These are phyloP conservation scores for Metschnikowia colocasiae DNA, from an alignment of 805 yeast species.

Conservation along the genomic window DNA sequence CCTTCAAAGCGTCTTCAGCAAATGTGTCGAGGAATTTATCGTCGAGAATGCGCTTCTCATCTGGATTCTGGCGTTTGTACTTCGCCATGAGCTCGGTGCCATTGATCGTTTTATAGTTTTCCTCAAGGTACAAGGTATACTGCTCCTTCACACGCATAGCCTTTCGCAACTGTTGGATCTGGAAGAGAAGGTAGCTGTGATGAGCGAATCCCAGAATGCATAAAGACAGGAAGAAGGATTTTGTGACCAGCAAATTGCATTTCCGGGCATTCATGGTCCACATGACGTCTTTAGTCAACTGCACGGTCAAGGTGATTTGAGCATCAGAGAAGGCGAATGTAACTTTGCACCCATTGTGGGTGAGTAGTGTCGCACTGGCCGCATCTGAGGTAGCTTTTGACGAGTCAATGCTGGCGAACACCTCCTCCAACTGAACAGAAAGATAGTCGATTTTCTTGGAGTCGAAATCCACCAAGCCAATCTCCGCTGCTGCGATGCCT, in stretches of 20 bases:
- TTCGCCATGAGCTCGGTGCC: constrained; percentile 33
- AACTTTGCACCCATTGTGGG: constrained; percentile 1
- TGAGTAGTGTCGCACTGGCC: background rate
- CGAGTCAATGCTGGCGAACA: background rate
- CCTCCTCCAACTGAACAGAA: constrained; percentile 12
- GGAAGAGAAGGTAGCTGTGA: constrained; percentile 19
- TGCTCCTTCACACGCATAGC: constrained; percentile 27
- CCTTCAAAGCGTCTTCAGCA: background rate
- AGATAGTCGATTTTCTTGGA: constrained; percentile 16
- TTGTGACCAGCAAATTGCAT: constrained; percentile 7
- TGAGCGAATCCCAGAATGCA: constrained; percentile 22
- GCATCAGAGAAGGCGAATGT: background rate
- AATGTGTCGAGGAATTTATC: constrained; percentile 1
- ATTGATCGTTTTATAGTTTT: constrained; percentile 33
- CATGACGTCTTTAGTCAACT: constrained; percentile 12
- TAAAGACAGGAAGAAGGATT: constrained; percentile 20
- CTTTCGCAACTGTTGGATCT: constrained; percentile 20
- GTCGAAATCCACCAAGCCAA: constrained; percentile 29
- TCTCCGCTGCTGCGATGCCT: constrained; percentile 17
- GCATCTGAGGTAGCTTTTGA: background rate
- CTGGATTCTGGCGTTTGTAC: constrained; percentile 21
- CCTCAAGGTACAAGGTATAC: constrained; percentile 30
- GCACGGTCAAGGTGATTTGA: constrained; percentile 2
- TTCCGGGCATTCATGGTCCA: constrained; percentile 23
- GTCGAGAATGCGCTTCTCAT: background rate